phyloP scores from a whole-genome alignment of 106 monocot species.

The Xerophyta viscosa region DNA sequence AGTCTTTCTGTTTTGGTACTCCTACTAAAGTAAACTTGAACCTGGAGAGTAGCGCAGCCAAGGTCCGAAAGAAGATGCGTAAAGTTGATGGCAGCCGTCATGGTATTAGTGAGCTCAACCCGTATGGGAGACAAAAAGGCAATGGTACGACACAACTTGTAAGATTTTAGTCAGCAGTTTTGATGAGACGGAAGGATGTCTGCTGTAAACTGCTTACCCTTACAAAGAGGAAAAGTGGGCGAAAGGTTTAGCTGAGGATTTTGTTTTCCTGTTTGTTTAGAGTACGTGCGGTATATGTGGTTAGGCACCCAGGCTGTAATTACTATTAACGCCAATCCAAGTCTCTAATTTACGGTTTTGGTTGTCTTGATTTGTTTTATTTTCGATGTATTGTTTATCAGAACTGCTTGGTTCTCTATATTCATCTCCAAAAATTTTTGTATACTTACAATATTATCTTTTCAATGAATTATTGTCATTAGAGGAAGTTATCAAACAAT shows the following conservation, averaged over 20 bases:
- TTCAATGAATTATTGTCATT: too few relatives aligned
- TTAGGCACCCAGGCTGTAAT: too few relatives aligned
- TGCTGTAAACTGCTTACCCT: not conserved
- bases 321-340: too few relatives aligned
- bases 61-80: constrained; percentile 63
- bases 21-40: constrained; percentile 73
- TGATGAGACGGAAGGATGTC: not conserved
- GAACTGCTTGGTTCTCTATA: too few relatives aligned
- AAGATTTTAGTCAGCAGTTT: constrained; percentile 13
- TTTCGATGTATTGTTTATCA: too few relatives aligned
- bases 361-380: too few relatives aligned
- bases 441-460: too few relatives aligned
- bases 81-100: constrained; percentile 24
- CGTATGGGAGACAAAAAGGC: constrained; percentile 35
- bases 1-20: constrained; percentile 58
- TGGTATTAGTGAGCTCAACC: constrained; percentile 34
- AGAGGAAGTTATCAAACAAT: too few relatives aligned
- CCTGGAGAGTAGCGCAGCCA: constrained; percentile 73
- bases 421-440: too few relatives aligned
- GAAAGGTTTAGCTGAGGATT: not conserved
- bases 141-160: constrained; percentile 33
- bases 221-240: not conserved
- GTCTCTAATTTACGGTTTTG: too few relatives aligned
- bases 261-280: too few relatives aligned
- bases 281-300: too few relatives aligned